Base-by-base conservation (phyloP, 2,329 filamentous ascomycete genomes). In the Diplodia scrobiculata region DNA sequence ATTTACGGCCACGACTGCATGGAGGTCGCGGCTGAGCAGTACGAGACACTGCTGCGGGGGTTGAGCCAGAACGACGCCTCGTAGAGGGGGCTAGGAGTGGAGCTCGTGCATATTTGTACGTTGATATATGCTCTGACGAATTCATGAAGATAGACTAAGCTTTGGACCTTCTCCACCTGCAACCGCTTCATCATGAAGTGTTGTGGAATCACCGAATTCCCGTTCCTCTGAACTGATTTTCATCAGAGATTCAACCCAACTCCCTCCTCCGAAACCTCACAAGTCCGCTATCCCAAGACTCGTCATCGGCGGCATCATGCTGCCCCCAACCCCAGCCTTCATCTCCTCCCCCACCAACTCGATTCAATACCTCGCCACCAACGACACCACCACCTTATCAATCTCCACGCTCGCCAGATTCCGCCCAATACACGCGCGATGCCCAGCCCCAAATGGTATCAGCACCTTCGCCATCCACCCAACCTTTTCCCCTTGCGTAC, bases 1-100 rank as follows among this genome's bases (percentile, higher is more conserved):
- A 81, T 83, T 13, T 83, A 83, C 70, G 80, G 81, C 1, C 71
- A 77, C 17, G 80, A 84, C 73, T 76, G 80, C 41, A 75, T 79
- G 69, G 74, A 75, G 66, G 78, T 79, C 66, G 81, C 81, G 2
- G 78, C 81, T 41, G 78, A 78, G 62, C 69, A 76, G 38, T 83
- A 82, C 73, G 74, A 77, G 41, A 50, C 10, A 52, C 13, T 65
- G 38, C 38, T 65, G 19, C 50, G 50, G 5, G 52, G 41, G 10
- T 5, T 62, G 27, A 38, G 34, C 14, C 58, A 62, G 27, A 62
- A 62, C n/a, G 45, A 45, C n/a, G 38, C 29, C 14, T 34, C 27
- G 27, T 47, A 36, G 14, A 2, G 2, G 3, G 32, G 32, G 32
- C 2, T 13, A 10, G 32, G 10, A 34, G 32, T 11, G 32, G 9